phyloP scores from a whole-genome alignment of 345 rosid genomes.

The Gossypium turneri region DNA sequence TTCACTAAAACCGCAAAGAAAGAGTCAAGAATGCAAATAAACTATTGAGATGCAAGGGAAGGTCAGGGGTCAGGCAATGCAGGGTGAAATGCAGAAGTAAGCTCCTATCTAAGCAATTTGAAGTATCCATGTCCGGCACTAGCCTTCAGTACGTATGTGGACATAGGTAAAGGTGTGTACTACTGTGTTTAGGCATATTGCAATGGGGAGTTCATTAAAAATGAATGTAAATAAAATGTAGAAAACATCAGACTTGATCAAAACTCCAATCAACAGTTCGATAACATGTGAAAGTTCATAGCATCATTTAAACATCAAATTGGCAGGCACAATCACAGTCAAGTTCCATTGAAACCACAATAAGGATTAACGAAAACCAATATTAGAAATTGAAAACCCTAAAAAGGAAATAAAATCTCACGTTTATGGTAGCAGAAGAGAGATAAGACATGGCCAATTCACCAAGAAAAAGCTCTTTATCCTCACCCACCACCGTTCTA shows the following conservation, averaged over 20 bases:
- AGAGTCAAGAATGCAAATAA: neutral
- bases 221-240: neutral
- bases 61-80: neutral
- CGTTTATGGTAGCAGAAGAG: constrained; percentile 42
- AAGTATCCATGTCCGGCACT: no score
- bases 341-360: neutral
- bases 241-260: neutral
- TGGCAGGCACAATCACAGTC: neutral
- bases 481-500: constrained; percentile 37
- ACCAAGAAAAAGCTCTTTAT: constrained; percentile 56
- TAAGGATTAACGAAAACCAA: neutral
- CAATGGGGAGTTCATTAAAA: no score
- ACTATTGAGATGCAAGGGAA: neutral
- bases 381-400: neutral
- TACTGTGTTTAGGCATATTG: no score
- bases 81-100: neutral
- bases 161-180: no score
- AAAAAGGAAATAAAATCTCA: constrained; percentile 3
- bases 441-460: constrained; percentile 69
- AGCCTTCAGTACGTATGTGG: no score
- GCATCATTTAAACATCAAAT: neutral
- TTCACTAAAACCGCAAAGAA: neutral
- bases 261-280: neutral
- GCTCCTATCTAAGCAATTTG: neutral
- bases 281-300: neutral